Evolutionary conservation across 768 basidiomycete genomes (phyloP).

Genomic region (Boletus vinaceobasis): DNA sequence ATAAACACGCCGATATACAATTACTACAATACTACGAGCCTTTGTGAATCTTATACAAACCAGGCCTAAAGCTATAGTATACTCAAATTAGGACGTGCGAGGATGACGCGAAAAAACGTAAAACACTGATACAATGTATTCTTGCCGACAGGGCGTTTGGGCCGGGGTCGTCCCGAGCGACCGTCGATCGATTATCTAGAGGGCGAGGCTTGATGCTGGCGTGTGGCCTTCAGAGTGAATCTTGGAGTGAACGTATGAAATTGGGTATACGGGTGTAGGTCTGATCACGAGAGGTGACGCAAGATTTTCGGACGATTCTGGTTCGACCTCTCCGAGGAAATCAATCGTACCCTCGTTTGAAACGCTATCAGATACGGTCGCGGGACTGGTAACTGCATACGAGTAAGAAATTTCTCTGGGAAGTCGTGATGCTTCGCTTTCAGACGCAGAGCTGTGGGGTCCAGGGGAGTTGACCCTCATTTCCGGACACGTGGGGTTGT

Average conservation of each 20-base stretch:
- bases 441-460: constrained; percentile 4
- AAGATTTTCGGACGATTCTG: constrained; percentile 8
- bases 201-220: not conserved
- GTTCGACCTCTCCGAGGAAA: not conserved
- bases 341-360: not conserved
- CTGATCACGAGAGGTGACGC: constrained; percentile 23
- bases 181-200: constrained; percentile 1
- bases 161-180: not conserved
- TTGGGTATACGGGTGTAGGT: constrained; percentile 29
- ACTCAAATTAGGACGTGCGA: constrained; percentile 10
- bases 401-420: constrained; percentile 8
- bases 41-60: not conserved
- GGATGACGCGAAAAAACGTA: not conserved
- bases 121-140: constrained; percentile 8
- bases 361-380: not conserved
- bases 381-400: constrained; percentile 2
- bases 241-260: constrained; percentile 21
- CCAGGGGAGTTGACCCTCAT: constrained; percentile 1
- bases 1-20: constrained; percentile 2
- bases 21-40: constrained; percentile 2
- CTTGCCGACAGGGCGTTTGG: not conserved
- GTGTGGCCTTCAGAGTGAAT: constrained; percentile 3
- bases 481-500: constrained; percentile 4
- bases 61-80: constrained; percentile 11
- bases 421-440: constrained; percentile 11